A percentile compares a stretch with the other conserved stretches of the same genome.
phyloP scores from a whole-genome alignment of 2,329 filamentous ascomycete genomes.

The Paracoccidioides lutzii region DNA sequence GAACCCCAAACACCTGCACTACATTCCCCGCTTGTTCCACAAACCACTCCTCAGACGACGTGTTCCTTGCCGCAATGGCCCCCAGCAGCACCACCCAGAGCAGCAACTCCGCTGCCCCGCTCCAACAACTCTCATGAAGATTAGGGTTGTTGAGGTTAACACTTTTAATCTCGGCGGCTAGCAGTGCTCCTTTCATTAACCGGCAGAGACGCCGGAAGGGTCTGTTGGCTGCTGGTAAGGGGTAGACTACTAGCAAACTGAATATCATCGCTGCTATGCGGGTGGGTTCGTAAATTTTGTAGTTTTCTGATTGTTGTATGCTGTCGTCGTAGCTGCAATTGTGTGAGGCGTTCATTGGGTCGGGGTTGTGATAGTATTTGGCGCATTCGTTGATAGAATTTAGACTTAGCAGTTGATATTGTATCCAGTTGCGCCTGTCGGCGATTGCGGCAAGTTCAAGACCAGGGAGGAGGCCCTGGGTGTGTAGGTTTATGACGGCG shows the following conservation, averaged over 20 bases:
- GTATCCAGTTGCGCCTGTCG: constrained; percentile 29
- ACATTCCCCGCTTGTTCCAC: constrained; percentile 16
- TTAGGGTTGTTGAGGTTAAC: not conserved
- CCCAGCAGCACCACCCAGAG: constrained; percentile 28
- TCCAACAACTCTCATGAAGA: constrained; percentile 14
- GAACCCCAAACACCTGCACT: constrained; percentile 12
- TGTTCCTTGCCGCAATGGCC: constrained; percentile 26
- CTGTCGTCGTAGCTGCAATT: not conserved
- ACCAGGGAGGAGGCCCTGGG: constrained; percentile 11
- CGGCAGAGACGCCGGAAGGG: constrained; percentile 21
- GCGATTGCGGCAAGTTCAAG: constrained; percentile 12
- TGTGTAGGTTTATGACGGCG: constrained; percentile 14
- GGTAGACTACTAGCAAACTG: constrained; percentile 28
- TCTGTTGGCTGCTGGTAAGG: constrained; percentile 26
- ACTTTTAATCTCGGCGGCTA: constrained; percentile 11
- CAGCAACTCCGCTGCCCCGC: constrained; percentile 11
- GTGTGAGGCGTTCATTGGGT: not conserved
- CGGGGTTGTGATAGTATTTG: not conserved
- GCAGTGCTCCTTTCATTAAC: constrained; percentile 17
- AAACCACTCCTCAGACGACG: constrained; percentile 23
- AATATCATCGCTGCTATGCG: constrained; percentile 26
- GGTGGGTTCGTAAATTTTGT: constrained; percentile 23
- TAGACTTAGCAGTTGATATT: constrained; percentile 24
- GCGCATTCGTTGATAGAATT: constrained; percentile 16
- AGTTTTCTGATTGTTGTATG: not conserved